phyloP scores from a whole-genome alignment of 2,329 filamentous ascomycete genomes.

The Beauveria caledonica region DNA sequence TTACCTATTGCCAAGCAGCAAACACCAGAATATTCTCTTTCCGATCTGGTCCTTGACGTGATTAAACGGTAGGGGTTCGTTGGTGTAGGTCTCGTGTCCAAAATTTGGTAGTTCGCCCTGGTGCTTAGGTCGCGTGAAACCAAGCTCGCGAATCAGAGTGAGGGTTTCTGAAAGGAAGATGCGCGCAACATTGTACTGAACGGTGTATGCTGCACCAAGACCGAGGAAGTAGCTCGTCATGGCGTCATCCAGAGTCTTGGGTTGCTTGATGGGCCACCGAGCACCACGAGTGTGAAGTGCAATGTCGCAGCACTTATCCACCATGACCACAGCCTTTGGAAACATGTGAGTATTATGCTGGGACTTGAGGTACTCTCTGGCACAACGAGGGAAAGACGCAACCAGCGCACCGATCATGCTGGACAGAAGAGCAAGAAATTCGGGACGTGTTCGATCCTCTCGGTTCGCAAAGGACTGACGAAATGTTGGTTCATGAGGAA shows the following conservation, averaged over 20 bases:
- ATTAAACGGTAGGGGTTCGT: constrained; percentile 46
- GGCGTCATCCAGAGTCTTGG: constrained; percentile 45
- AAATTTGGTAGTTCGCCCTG: constrained; percentile 30
- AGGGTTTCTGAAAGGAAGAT: constrained; percentile 67
- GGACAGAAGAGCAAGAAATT: constrained; percentile 62
- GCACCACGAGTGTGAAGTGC: constrained; percentile 59
- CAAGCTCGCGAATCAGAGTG: constrained; percentile 59
- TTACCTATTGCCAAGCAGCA: constrained; percentile 64
- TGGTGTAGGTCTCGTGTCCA: constrained; percentile 30
- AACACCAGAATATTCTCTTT: constrained; percentile 76
- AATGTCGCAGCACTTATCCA: constrained; percentile 62
- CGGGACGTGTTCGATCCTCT: constrained; percentile 56
- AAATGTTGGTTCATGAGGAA: constrained; percentile 73
- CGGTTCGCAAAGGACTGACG: constrained; percentile 58
- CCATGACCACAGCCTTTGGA: constrained; percentile 59
- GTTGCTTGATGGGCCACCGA: constrained; percentile 38
- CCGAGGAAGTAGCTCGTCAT: constrained; percentile 71
- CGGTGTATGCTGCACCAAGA: constrained; percentile 57
- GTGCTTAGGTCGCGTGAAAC: constrained; percentile 50
- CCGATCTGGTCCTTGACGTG: constrained; percentile 66
- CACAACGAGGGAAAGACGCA: constrained; percentile 66
- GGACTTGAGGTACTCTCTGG: constrained; percentile 57
- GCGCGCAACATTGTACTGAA: constrained; percentile 58
- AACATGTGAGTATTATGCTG: constrained; percentile 58
- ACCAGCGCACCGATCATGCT: constrained; percentile 70